Percentiles rank a stretch among this genome's conserved stretches.
Evolutionary conservation across 257 asterid species (phyloP).

Genomic region (Plantago major): DNA sequence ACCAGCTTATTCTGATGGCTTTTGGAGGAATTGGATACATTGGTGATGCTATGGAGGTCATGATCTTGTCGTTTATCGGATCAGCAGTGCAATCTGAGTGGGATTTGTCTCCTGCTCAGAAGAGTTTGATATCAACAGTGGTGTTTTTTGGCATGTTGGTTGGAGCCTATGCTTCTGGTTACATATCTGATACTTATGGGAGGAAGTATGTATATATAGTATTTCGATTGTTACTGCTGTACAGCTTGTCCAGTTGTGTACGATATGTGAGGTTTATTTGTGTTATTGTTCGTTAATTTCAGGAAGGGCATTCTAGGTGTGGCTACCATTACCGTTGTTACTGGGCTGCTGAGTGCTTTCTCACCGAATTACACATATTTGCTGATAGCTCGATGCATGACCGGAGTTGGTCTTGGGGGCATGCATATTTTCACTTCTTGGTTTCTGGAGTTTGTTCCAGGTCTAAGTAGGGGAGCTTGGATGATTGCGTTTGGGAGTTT

Average conservation of each 20-base stretch:
- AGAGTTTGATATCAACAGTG: constrained; percentile 7
- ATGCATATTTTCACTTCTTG: constrained; percentile 34
- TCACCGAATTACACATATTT: constrained; percentile 40
- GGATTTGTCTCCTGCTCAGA: background rate
- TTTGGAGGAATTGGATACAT: constrained; percentile 3
- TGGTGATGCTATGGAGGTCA: background rate
- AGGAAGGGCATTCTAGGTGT: constrained; percentile 43
- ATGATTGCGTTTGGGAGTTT: constrained; percentile 44
- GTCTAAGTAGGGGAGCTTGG: constrained; percentile 45
- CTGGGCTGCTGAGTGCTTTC: constrained; percentile 44
- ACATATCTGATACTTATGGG: constrained; percentile 3
- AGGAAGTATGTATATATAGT: background rate
- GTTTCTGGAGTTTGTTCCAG: constrained; percentile 50
- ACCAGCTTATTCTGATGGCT: background rate
- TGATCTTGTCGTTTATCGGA: constrained; percentile 5
- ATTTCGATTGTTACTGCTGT: too few relatives aligned
- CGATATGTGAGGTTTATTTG: constrained; percentile 1
- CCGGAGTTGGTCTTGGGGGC: constrained; percentile 50
- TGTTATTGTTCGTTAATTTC: background rate
- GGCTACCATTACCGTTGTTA: constrained; percentile 30
- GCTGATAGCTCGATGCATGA: constrained; percentile 35
- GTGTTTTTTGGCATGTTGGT: constrained; percentile 1
- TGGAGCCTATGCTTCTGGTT: background rate
- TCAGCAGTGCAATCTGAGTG: constrained; percentile 3
- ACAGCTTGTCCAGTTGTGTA: background rate